These are phyloP conservation scores for Lachnellula cervina DNA, from an alignment of 2,329 filamentous ascomycete species.

Conservation along the genomic window DNA sequence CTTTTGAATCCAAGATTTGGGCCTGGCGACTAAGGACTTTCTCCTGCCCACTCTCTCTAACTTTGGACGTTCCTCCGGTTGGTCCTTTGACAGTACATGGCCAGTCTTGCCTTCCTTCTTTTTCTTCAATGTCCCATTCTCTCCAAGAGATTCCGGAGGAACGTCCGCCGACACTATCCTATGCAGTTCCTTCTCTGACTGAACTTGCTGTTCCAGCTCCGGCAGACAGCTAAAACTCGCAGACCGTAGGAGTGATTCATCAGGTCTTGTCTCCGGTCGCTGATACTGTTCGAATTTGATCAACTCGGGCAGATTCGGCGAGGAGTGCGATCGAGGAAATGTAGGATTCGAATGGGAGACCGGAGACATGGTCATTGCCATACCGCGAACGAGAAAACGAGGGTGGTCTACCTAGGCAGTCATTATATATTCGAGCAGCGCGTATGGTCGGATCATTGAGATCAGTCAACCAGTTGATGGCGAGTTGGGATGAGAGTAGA, in stretches of 20 bases:
- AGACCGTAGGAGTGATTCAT: conserved; percentile 42
- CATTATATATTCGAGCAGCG: conserved; percentile 11
- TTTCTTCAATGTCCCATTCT: conserved; percentile 6
- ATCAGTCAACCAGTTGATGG: neutral
- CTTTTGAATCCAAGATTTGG: conserved; percentile 33
- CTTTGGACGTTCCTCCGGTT: conserved; percentile 25
- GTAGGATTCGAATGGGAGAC: conserved; percentile 22
- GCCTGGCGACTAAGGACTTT: conserved; percentile 30
- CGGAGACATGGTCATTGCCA: conserved; percentile 29
- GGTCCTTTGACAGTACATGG: conserved; percentile 22
- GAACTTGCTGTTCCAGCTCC: conserved; percentile 24
- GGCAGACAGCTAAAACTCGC: conserved; percentile 56
- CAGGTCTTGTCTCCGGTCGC: conserved; percentile 9
- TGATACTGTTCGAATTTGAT: conserved; percentile 23
- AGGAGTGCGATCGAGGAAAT: conserved; percentile 32
- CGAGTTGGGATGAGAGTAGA: neutral
- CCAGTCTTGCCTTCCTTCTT: conserved; percentile 16
- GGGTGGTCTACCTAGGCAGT: conserved; percentile 15
- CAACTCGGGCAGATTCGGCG: conserved; percentile 29
- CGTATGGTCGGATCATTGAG: neutral
- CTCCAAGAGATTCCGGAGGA: conserved; percentile 4
- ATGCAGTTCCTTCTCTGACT: conserved; percentile 17
- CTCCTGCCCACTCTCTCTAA: conserved; percentile 28
- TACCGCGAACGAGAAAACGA: conserved; percentile 22
- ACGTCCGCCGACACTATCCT: conserved; percentile 15